Evolutionary conservation across 768 basidiomycete genomes (phyloP).

Genomic region (Cantharellus cinnabarinus): DNA sequence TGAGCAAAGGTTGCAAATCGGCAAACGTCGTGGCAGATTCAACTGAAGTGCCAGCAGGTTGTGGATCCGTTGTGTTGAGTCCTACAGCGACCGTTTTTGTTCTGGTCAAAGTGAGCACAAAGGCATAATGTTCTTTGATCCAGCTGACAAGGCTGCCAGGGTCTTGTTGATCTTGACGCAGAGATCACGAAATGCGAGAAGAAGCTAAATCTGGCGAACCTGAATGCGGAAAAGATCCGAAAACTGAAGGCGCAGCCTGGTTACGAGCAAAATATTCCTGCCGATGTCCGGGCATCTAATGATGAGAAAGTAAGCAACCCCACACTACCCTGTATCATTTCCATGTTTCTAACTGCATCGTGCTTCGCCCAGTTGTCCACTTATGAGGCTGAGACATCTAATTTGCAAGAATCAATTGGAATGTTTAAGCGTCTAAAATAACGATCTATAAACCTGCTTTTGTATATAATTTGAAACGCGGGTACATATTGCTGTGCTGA

Average conservation of each 20-base stretch:
- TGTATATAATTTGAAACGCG: too few species aligned
- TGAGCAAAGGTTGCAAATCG: constrained; percentile 77
- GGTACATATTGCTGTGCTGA: too few species aligned
- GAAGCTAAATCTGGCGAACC: constrained; percentile 52
- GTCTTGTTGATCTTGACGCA: constrained; percentile 69
- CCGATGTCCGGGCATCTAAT: constrained; percentile 49
- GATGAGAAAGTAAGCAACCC: constrained; percentile 50
- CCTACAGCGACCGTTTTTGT: constrained; percentile 58
- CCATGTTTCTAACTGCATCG: neutral
- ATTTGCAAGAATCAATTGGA: constrained; percentile 45
- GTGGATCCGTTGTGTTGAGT: constrained; percentile 65
- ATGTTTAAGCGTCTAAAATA: constrained; percentile 56
- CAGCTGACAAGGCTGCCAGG: constrained; percentile 25
- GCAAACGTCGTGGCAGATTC: constrained; percentile 43
- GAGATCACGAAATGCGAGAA: constrained; percentile 84
- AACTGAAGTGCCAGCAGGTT: constrained; percentile 65
- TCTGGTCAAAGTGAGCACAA: constrained; percentile 51
- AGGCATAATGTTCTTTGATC: neutral
- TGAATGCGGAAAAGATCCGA: constrained; percentile 54
- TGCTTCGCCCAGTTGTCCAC: constrained; percentile 40
- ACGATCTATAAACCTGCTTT: too few species aligned
- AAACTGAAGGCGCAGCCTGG: constrained; percentile 55
- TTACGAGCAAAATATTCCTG: constrained; percentile 65
- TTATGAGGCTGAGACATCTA: constrained; percentile 58
- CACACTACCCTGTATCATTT: too few species aligned